A percentile compares a stretch with the other conserved stretches of the same genome.
Evolutionary conservation across 202 grass and related monocot genomes (phyloP).

Genomic region (Zoysia matrella): DNA sequence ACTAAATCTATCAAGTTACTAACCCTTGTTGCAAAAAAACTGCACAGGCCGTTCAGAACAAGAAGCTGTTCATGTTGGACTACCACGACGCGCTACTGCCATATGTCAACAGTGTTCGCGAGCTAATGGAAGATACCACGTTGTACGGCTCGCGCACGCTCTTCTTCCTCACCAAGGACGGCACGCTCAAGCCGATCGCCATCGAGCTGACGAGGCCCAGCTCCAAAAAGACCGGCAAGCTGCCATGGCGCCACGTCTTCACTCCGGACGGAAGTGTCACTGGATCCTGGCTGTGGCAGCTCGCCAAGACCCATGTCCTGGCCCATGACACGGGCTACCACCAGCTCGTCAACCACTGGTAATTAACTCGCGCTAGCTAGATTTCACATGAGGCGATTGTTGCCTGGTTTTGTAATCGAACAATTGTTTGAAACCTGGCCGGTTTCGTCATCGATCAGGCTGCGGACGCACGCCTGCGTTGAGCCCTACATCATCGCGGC

Average conservation of each 20-base stretch:
- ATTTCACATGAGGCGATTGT: too few relatives aligned
- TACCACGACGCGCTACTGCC: constrained; percentile 81
- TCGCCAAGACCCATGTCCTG: constrained; percentile 55
- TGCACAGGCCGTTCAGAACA: constrained; percentile 51
- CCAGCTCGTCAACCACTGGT: constrained; percentile 77
- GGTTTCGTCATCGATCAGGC: background rate
- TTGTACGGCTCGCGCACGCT: constrained; percentile 65
- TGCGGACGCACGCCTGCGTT: constrained; percentile 65
- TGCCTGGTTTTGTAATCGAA: too few relatives aligned
- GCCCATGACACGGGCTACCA: constrained; percentile 70
- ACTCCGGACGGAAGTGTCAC: constrained; percentile 30
- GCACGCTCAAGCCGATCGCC: constrained; percentile 62
- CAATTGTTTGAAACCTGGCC: too few relatives aligned
- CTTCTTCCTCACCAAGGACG: constrained; percentile 59
- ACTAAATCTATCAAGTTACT: background rate
- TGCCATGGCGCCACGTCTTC: constrained; percentile 57
- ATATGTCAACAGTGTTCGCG: constrained; percentile 69
- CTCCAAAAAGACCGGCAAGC: constrained; percentile 23
- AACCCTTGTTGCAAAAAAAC: background rate
- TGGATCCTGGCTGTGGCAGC: constrained; percentile 63
- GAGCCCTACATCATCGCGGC: constrained; percentile 75
- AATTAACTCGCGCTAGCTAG: background rate
- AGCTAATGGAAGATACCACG: constrained; percentile 48
- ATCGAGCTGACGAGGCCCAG: constrained; percentile 66
- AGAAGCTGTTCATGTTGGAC: constrained; percentile 76